Conservation (phyloP, 108 stramenopile genomes). For the Pseudonitzschia delicatissima region DNA sequence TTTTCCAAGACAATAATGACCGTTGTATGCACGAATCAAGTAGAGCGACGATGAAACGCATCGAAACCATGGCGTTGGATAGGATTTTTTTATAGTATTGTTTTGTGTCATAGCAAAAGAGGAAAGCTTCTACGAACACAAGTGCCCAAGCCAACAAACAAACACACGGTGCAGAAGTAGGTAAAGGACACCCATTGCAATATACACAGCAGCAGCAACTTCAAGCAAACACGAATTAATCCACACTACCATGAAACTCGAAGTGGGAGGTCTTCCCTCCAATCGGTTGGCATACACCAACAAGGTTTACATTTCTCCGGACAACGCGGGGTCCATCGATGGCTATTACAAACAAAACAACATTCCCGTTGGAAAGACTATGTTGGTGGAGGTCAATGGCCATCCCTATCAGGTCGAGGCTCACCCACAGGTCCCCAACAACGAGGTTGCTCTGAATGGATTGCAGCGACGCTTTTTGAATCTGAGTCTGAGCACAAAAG, state of each 20-base stretch:
- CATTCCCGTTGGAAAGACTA: slow-evolving; percentile 28
- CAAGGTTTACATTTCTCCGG: slow-evolving; percentile 72
- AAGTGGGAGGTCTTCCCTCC: slow-evolving; percentile 80
- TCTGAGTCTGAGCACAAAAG: slow-evolving; percentile 48
- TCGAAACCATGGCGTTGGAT: no score
- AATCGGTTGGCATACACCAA: slow-evolving; percentile 86
- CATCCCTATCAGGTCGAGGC: slow-evolving; percentile 77
- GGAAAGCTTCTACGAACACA: no score
- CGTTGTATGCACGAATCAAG: no score
- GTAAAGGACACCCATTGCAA: not conserved
- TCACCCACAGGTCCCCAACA: slow-evolving; percentile 53
- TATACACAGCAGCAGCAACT: not conserved
- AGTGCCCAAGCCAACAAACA: no score
- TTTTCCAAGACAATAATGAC: no score
- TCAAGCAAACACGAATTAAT: not conserved
- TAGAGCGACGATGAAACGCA: no score
- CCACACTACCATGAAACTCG: slow-evolving; percentile 37
- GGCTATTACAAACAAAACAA: slow-evolving; percentile 31
- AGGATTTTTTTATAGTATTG: no score
- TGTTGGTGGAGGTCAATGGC: slow-evolving; percentile 56
- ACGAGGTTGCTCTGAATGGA: slow-evolving; percentile 80
- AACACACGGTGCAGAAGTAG: no score
- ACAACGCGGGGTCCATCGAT: slow-evolving; percentile 41
- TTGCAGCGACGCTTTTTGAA: slow-evolving; percentile 74
- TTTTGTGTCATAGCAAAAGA: not conserved